Conservation (phyloP, 164 flowering plant genomes). For the Euptelea pleiosperma region DNA sequence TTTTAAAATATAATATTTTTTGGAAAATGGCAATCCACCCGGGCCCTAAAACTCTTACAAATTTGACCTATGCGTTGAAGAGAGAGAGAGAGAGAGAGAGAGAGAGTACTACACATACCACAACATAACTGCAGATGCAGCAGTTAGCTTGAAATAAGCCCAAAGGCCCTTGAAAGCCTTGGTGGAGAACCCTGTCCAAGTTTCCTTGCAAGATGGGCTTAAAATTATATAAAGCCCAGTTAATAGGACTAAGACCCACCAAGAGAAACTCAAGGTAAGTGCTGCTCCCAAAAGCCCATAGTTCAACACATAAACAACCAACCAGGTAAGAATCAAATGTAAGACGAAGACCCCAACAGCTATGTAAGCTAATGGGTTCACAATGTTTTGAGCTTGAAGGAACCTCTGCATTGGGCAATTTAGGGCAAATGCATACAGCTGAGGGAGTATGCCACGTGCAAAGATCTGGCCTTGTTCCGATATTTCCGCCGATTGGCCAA, state of each 20-base stretch:
- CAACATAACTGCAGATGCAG: conserved; percentile 56
- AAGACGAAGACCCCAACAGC: too few relatives aligned
- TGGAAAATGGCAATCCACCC: too few relatives aligned
- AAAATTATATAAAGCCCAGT: conserved; percentile 46
- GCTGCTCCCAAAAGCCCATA: conserved; percentile 67
- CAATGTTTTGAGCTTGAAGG: conserved; percentile 46
- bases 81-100: too few relatives aligned
- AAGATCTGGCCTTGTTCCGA: too few relatives aligned
- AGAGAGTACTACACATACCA: too few relatives aligned
- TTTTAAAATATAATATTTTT: too few relatives aligned
- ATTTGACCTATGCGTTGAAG: too few relatives aligned
- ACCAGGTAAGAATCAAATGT: conserved; percentile 48
- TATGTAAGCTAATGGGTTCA: too few relatives aligned
- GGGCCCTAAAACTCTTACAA: too few relatives aligned
- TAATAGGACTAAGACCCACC: conserved; percentile 58
- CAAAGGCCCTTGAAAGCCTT: conserved; percentile 59
- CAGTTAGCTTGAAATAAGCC: conserved; percentile 54
- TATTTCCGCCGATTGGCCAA: too few relatives aligned
- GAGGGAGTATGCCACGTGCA: too few relatives aligned
- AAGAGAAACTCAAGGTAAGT: conserved; percentile 56
- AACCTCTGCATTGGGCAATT: conserved; percentile 55
- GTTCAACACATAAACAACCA: conserved; percentile 41
- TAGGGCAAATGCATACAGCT: conserved; percentile 46
- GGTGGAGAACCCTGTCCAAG: conserved; percentile 62
- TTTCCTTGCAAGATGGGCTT: conserved; percentile 50